phyloP scores from a whole-genome alignment of 148 eudicot species.

The Chenopodium formosanum region DNA sequence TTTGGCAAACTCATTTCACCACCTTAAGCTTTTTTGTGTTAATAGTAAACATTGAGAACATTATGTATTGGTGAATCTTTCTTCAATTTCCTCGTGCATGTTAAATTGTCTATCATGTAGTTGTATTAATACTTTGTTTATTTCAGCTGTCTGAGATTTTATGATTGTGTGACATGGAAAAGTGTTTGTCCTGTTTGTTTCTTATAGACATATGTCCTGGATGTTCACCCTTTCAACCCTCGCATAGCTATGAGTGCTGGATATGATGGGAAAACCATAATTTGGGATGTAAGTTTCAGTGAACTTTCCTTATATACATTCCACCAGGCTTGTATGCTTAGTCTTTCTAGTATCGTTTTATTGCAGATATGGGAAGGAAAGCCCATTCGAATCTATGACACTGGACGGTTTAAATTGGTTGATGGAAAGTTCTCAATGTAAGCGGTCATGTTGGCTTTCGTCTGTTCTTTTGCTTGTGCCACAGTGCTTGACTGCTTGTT shows the following conservation, averaged over 20 bases:
- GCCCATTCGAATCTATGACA: conserved; percentile 77
- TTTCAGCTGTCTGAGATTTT: background rate
- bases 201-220: conserved; percentile 85
- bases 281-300: conserved; percentile 89
- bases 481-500: background rate
- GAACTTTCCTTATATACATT: background rate
- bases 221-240: conserved; percentile 96
- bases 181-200: background rate
- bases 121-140: background rate
- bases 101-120: background rate
- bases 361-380: conserved; percentile 98
- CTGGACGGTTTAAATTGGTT: conserved; percentile 85
- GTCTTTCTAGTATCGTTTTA: conserved; percentile 10
- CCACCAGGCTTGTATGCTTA: conserved; percentile 4
- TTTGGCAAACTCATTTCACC: no score
- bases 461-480: conserved; percentile 1
- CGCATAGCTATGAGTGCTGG: conserved; percentile 99
- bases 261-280: conserved; percentile 94
- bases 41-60: no score
- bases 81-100: background rate
- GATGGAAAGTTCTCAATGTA: conserved; percentile 99
- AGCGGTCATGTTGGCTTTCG: conserved; percentile 38
- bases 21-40: no score
- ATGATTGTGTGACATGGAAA: conserved; percentile 7
- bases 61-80: background rate